Evolutionary conservation across 345 rosid genomes (phyloP).

Genomic region (Melaleuca alternifolia): DNA sequence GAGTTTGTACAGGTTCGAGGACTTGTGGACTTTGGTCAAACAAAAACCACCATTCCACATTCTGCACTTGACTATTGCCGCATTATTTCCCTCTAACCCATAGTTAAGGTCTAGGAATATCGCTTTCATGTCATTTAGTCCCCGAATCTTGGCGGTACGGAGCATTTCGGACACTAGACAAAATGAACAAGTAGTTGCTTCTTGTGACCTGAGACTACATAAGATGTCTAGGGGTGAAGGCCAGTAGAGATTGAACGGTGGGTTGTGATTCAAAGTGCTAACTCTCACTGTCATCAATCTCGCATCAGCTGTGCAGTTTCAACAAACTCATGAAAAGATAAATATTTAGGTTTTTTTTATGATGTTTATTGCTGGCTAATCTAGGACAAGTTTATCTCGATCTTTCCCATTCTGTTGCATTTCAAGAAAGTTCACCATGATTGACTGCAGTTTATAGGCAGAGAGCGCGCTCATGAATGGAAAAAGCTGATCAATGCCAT

Average conservation of each 20-base stretch:
- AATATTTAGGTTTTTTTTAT: not conserved
- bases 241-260: not conserved
- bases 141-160: not conserved
- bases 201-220: not conserved
- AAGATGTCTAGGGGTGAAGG: not conserved
- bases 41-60: not conserved
- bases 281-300: not conserved
- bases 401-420: not conserved
- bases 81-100: not conserved
- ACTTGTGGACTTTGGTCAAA: not conserved
- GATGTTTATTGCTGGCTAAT: not conserved
- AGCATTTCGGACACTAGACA: not conserved
- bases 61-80: not conserved
- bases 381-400: not conserved
- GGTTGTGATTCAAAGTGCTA: not conserved
- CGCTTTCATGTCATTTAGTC: not conserved
- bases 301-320: not conserved
- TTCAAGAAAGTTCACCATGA: not conserved
- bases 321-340: not conserved
- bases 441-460: constrained; percentile 3
- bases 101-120: not conserved
- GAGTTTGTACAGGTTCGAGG: not conserved
- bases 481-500: constrained; percentile 3
- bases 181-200: not conserved
- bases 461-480: not conserved